A percentile compares a stretch with the other conserved stretches of the same genome.
Evolutionary conservation across 1,284 basidiomycete species (phyloP).

Genomic region (Ganoderma meredithae): DNA sequence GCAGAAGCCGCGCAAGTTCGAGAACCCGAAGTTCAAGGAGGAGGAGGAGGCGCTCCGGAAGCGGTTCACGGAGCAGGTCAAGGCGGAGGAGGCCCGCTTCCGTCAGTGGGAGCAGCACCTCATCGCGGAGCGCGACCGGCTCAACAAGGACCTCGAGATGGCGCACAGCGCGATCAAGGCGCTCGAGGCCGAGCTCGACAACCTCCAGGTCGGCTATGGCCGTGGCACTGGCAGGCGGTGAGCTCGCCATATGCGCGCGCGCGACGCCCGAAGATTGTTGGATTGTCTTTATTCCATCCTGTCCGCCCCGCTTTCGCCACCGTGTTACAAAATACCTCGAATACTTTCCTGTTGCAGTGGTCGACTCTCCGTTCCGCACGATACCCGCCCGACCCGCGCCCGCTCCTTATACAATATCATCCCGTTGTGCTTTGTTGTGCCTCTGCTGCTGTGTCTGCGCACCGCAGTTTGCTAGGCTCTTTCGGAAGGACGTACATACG

Average conservation of each 20-base stretch:
- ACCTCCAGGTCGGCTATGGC: conserved; percentile 86
- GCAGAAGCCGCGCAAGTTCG: conserved; percentile 97
- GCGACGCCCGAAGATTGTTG: background rate
- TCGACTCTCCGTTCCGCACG: conserved; percentile 20
- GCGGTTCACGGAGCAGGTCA: conserved; percentile 99
- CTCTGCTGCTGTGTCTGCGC: background rate
- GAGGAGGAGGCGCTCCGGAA: conserved; percentile 97
- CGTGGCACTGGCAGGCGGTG: conserved; percentile 76
- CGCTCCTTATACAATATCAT: conserved; percentile 29
- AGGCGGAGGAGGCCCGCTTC: conserved; percentile 97
- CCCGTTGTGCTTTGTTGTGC: conserved; percentile 27
- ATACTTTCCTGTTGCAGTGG: background rate
- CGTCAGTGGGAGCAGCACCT: conserved; percentile 99
- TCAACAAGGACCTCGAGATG: conserved; percentile 96
- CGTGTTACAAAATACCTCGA: conserved; percentile 18
- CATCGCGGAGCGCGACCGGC: conserved; percentile 93
- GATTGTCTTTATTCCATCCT: background rate
- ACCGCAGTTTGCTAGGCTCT: background rate
- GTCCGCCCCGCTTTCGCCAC: background rate
- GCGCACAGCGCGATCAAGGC: conserved; percentile 93
- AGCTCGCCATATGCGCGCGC: conserved; percentile 4
- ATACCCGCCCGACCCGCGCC: conserved; percentile 31
- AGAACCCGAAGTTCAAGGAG: conserved; percentile 99
- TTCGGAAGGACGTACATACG: background rate
- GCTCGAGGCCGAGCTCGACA: conserved; percentile 89